phyloP scores from a whole-genome alignment of 805 yeast genomes.

The Myxozyma neglecta region DNA sequence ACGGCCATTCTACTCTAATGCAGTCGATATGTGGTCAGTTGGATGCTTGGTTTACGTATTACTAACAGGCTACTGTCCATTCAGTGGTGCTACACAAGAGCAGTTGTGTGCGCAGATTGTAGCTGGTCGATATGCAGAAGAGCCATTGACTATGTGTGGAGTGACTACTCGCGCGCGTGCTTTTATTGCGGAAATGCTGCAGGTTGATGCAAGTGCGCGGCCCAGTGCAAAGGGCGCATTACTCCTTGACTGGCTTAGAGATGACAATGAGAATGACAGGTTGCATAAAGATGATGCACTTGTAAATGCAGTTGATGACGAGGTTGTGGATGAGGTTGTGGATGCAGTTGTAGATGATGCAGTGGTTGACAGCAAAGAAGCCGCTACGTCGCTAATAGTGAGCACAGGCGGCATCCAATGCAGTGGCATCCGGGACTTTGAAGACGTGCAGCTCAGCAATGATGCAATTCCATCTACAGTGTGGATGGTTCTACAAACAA shows the following conservation, averaged over 20 bases:
- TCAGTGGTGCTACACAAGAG: slow-evolving; percentile 89
- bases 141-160: slow-evolving; percentile 57
- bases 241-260: slow-evolving; percentile 74
- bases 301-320: slow-evolving; percentile 25
- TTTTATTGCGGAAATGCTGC: slow-evolving; percentile 68
- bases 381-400: no score
- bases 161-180: slow-evolving; percentile 69
- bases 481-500: slow-evolving; percentile 60
- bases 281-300: neutral
- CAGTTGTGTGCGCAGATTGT: slow-evolving; percentile 75
- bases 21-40: slow-evolving; percentile 96
- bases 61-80: slow-evolving; percentile 89
- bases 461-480: slow-evolving; percentile 53
- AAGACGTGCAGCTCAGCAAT: neutral
- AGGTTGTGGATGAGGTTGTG: neutral
- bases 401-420: no score
- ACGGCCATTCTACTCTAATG: slow-evolving; percentile 59
- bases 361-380: no score
- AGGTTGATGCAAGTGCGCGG: slow-evolving; percentile 72
- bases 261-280: neutral
- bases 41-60: slow-evolving; percentile 93
- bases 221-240: slow-evolving; percentile 76
- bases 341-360: neutral
- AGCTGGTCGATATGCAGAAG: slow-evolving; percentile 73
- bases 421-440: slow-evolving; percentile 21